These are phyloP conservation scores for Sarocladium oryzae DNA, from an alignment of 2,329 filamentous ascomycete genomes.

Conservation along the genomic window DNA sequence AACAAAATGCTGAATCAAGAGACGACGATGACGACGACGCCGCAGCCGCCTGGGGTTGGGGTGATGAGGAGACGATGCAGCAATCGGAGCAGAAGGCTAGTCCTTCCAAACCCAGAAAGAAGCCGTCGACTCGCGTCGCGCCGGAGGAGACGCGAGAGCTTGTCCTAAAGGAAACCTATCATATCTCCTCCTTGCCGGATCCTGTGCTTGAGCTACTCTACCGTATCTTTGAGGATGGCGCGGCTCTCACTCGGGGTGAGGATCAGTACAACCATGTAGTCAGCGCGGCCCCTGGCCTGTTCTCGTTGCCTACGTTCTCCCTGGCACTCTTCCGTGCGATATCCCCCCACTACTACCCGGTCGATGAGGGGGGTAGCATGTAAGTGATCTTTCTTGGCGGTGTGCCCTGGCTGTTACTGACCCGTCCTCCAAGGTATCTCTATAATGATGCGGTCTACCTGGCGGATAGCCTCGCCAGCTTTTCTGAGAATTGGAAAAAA, in stretches of 20 bases:
- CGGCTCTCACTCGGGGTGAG: conserved; percentile 50
- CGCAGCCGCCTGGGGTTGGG: conserved; percentile 79
- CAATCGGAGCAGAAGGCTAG: conserved; percentile 16
- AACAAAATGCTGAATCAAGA: background rate
- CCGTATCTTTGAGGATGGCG: conserved; percentile 53
- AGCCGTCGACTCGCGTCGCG: conserved; percentile 13
- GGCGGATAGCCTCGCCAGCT: conserved; percentile 46
- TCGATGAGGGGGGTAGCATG: conserved; percentile 58
- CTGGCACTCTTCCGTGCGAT: conserved; percentile 76
- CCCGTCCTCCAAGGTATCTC: conserved; percentile 44
- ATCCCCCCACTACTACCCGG: conserved; percentile 65
- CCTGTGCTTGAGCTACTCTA: conserved; percentile 64
- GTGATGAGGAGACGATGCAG: conserved; percentile 43
- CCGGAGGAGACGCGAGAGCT: conserved; percentile 52
- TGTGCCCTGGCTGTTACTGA: background rate
- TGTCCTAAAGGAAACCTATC: conserved; percentile 78
- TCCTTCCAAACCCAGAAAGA: conserved; percentile 14
- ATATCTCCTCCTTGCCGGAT: conserved; percentile 80
- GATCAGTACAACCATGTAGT: conserved; percentile 52
- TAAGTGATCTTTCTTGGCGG: conserved; percentile 27
- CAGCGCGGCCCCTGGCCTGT: conserved; percentile 62
- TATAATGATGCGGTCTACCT: conserved; percentile 64
- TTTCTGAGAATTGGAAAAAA: conserved; percentile 44
- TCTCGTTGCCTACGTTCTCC: conserved; percentile 63
- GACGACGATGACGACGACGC: conserved; percentile 38